Base-by-base conservation (phyloP, 1,284 basidiomycete species). In the Moesziomyces aphidis region DNA sequence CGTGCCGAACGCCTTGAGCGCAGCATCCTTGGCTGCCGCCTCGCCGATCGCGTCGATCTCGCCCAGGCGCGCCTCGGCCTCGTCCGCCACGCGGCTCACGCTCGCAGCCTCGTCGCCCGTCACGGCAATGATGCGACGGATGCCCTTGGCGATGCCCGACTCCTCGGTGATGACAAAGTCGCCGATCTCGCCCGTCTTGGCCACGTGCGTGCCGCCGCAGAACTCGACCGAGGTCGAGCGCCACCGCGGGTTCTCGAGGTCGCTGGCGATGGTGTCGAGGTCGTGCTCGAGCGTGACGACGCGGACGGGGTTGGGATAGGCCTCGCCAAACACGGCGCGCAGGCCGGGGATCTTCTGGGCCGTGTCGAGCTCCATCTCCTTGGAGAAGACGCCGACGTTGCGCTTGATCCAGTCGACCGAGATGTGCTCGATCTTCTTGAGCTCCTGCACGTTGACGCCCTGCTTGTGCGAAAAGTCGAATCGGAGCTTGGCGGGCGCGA, bases 401-500 rank as follows among this genome's bases (percentile, higher is more conserved):
- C 89, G 90, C 83, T 89, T 90, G 85, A 99, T 92, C 94, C 95
- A 99, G 59, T 93, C 91, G 75, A 91, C 88, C 80, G 90, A 92
- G 86, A 94, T 90, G 7, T 86, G 85, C 86, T 98, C 95, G 77
- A 99, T 95, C 86, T 91, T 91, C 50, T 86, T 83, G 47, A 99
- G 88, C 63, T 98, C 95, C 2, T 89, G 85, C 1, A 90, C 84
- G 19, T 89, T 85, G 68, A 98, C 92, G 68, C 91, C 91, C 13
- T 93, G 89, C 86, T 97, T 97, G 88, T 99, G 95, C 26, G 93
- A 95, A 86, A 99, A 99, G 86, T 99, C 97, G 86, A 99, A 99
- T 24, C 97, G 93, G 34, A 99, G 89, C 86, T 97, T 97, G 52
- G 91, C 91, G 0, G 94, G 93, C 1, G 96, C 94, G 55, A 99